Evolutionary conservation across 352 stramenopile genomes (phyloP).

Genomic region (Phytophthora tentaculata): DNA sequence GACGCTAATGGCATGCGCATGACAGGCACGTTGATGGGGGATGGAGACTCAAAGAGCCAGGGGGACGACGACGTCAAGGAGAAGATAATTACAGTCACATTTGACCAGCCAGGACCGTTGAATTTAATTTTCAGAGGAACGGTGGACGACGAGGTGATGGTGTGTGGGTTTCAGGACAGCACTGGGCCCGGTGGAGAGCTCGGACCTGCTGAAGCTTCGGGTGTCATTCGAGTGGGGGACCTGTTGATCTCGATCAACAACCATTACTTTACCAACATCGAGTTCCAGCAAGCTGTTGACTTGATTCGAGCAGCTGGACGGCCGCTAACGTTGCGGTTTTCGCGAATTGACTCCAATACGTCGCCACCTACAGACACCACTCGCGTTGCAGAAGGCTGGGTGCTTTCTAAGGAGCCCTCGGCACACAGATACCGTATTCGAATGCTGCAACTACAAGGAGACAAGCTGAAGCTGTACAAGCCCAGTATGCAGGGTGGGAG

Average conservation of each 20-base stretch:
- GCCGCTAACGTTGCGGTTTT: constrained; percentile 86
- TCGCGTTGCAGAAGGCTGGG: constrained; percentile 84
- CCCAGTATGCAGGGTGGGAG: constrained; percentile 82
- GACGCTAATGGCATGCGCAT: constrained; percentile 83
- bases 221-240: constrained; percentile 82
- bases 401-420: constrained; percentile 84
- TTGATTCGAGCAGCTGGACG: constrained; percentile 73
- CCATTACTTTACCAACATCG: constrained; percentile 89
- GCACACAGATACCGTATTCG: constrained; percentile 79
- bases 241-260: constrained; percentile 89
- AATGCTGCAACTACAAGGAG: constrained; percentile 83
- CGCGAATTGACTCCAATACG: constrained; percentile 63
- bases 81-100: constrained; percentile 90
- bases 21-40: constrained; percentile 59
- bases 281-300: constrained; percentile 81
- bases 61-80: constrained; percentile 81
- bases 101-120: constrained; percentile 76
- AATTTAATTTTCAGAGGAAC: constrained; percentile 81
- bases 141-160: constrained; percentile 90
- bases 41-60: constrained; percentile 53
- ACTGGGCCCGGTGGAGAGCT: constrained; percentile 33
- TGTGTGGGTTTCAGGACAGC: constrained; percentile 78
- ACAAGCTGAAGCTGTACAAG: constrained; percentile 86
- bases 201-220: constrained; percentile 67
- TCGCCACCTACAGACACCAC: constrained; percentile 34